Conservation (phyloP, 345 rosid genomes). For the Citrus reticulata region DNA sequence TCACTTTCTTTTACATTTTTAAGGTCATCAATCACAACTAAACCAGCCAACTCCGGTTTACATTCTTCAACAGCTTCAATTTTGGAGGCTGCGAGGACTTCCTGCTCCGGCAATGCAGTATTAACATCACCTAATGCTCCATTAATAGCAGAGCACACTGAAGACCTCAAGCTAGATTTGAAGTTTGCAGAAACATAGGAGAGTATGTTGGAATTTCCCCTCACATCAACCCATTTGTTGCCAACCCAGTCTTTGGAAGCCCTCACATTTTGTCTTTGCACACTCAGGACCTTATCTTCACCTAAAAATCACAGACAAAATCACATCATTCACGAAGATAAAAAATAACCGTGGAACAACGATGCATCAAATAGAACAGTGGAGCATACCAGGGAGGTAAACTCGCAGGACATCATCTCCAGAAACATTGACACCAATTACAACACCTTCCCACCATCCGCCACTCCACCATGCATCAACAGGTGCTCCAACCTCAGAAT, state of each 20-base stretch:
- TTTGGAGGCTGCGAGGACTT: background rate
- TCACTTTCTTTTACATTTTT: background rate
- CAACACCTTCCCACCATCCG: slow-evolving; percentile 62
- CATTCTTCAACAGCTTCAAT: slow-evolving; percentile 13
- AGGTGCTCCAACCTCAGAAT: slow-evolving; percentile 31
- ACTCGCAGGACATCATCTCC: slow-evolving; percentile 24
- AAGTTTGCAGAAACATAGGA: slow-evolving; percentile 17
- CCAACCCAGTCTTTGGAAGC: slow-evolving; percentile 44
- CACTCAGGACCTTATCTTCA: slow-evolving; percentile 27
- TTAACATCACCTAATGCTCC: slow-evolving; percentile 4
- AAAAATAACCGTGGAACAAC: background rate
- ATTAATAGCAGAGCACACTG: background rate
- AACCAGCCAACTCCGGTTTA: slow-evolving; percentile 1
- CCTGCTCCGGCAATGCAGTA: slow-evolving; percentile 9
- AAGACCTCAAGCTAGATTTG: slow-evolving; percentile 4
- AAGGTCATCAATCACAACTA: background rate
- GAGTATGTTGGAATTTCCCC: slow-evolving; percentile 27
- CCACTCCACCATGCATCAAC: slow-evolving; percentile 50
- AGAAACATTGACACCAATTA: slow-evolving; percentile 9
- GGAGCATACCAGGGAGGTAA: slow-evolving; percentile 42
- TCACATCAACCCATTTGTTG: slow-evolving; percentile 39
- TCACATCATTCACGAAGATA: background rate
- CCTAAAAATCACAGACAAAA: slow-evolving; percentile 20
- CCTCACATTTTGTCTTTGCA: slow-evolving; percentile 27
- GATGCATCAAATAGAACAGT: background rate